Conservation (phyloP, 306 rosid genomes). For the Rubus idaeus region DNA sequence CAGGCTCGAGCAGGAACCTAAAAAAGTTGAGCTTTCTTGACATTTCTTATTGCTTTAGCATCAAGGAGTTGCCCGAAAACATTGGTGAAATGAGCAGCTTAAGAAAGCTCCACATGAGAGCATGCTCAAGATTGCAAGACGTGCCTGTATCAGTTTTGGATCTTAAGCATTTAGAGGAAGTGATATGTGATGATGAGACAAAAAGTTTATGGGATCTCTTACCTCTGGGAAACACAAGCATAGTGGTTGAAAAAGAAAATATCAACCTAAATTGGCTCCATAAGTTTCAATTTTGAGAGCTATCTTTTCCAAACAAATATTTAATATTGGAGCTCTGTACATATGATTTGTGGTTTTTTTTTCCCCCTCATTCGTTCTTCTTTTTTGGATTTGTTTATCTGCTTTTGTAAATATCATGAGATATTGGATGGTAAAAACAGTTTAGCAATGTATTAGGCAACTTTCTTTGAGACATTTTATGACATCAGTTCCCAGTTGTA, state of each 20-base stretch:
- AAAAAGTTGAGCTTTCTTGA: slow-evolving; percentile 40
- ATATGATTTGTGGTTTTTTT: neutral
- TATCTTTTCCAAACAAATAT: neutral
- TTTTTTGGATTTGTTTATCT: neutral
- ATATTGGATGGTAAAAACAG: neutral
- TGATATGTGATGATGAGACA: slow-evolving; percentile 49
- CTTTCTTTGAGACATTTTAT: neutral
- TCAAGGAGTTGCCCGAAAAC: slow-evolving; percentile 41
- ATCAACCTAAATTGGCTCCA: slow-evolving; percentile 15
- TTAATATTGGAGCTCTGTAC: slow-evolving; percentile 22
- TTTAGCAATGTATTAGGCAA: neutral
- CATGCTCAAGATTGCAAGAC: slow-evolving; percentile 37
- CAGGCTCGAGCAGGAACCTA: slow-evolving; percentile 38
- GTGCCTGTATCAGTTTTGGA: slow-evolving; percentile 43
- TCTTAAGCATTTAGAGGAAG: slow-evolving; percentile 31
- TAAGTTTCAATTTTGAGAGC: neutral
- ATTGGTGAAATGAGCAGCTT: slow-evolving; percentile 41
- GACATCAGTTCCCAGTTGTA: neutral
- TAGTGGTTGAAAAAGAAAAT: neutral
- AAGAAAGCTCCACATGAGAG: slow-evolving; percentile 34
- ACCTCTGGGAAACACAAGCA: neutral
- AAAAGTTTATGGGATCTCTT: neutral
- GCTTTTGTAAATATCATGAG: neutral
- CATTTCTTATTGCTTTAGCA: slow-evolving; percentile 48
- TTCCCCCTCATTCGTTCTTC: neutral